Conservation (phyloP, 345 rosid species). For the Corchorus capsularis region DNA sequence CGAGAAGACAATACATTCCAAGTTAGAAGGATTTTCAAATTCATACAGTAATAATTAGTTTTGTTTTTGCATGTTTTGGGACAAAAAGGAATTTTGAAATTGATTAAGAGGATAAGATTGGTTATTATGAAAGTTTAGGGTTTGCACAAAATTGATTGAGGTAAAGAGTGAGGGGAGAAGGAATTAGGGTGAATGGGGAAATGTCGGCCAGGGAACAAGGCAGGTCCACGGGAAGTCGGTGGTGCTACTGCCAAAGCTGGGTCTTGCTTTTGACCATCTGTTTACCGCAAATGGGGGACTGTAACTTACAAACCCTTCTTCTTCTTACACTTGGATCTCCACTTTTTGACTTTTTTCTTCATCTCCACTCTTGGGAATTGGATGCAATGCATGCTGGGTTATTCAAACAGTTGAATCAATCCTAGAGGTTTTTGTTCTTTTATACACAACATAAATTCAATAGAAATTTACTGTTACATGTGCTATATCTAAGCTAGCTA, state of each 20-base stretch:
- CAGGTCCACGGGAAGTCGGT: slow-evolving; percentile 36
- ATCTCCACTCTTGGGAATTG: not conserved
- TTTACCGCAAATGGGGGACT: not conserved
- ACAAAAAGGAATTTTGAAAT: no score
- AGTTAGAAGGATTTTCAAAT: no score
- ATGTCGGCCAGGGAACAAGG: slow-evolving; percentile 42
- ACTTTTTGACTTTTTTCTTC: not conserved
- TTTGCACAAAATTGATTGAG: not conserved
- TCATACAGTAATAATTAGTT: no score
- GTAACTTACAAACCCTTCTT: not conserved
- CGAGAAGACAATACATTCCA: no score
- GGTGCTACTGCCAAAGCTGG: not conserved
- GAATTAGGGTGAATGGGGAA: not conserved
- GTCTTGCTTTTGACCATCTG: not conserved
- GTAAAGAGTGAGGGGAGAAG: not conserved
- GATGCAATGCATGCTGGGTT: no score
- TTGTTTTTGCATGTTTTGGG: no score
- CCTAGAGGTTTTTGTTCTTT: no score
- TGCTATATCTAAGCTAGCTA: no score
- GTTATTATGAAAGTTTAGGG: not conserved
- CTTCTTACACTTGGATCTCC: not conserved
- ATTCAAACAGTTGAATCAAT: no score
- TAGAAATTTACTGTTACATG: no score
- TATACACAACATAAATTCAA: no score
- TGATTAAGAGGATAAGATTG: not conserved